These are phyloP conservation scores for Monosporascus sp. DNA, from an alignment of 2,329 filamentous ascomycete genomes.

Conservation along the genomic window DNA sequence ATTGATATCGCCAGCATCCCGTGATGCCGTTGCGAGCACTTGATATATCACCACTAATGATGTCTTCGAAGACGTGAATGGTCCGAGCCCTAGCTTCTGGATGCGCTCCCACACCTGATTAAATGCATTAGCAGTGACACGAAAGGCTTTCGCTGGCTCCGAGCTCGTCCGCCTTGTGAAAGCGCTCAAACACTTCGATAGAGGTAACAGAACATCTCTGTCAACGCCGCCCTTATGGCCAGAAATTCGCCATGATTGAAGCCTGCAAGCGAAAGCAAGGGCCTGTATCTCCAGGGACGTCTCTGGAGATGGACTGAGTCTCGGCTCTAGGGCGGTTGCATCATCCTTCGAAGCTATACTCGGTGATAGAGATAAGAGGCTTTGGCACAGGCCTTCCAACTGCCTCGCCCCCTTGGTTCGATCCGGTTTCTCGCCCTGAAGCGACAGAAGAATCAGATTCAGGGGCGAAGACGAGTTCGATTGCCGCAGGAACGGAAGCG, in stretches of 20 bases:
- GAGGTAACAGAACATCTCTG: slow-evolving; percentile 61
- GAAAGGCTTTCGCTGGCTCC: slow-evolving; percentile 31
- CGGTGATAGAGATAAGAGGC: slow-evolving; percentile 61
- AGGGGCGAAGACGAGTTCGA: slow-evolving; percentile 52
- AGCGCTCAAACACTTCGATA: slow-evolving; percentile 58
- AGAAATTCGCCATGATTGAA: slow-evolving; percentile 62
- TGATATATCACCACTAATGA: slow-evolving; percentile 48
- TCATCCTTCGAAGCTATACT: slow-evolving; percentile 64
- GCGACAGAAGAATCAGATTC: slow-evolving; percentile 48
- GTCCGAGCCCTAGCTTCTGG: slow-evolving; percentile 28
- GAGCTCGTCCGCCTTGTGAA: slow-evolving; percentile 47
- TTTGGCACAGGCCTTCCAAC: slow-evolving; percentile 61
- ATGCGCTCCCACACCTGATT: slow-evolving; percentile 34
- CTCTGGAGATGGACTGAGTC: slow-evolving; percentile 51
- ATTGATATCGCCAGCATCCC: slow-evolving; percentile 39
- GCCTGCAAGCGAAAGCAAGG: slow-evolving; percentile 55
- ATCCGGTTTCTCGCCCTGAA: slow-evolving; percentile 39
- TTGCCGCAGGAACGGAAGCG: slow-evolving; percentile 50
- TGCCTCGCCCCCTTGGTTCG: slow-evolving; percentile 58
- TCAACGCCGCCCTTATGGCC: slow-evolving; percentile 55
- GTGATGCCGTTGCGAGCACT: slow-evolving; percentile 44
- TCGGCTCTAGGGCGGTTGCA: slow-evolving; percentile 44
- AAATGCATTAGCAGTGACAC: slow-evolving; percentile 32
- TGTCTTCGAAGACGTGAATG: slow-evolving; percentile 33
- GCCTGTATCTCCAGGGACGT: slow-evolving; percentile 59